These are phyloP conservation scores for Fraxinus platypoda DNA, from an alignment of 305 asterid genomes.

Conservation along the genomic window DNA sequence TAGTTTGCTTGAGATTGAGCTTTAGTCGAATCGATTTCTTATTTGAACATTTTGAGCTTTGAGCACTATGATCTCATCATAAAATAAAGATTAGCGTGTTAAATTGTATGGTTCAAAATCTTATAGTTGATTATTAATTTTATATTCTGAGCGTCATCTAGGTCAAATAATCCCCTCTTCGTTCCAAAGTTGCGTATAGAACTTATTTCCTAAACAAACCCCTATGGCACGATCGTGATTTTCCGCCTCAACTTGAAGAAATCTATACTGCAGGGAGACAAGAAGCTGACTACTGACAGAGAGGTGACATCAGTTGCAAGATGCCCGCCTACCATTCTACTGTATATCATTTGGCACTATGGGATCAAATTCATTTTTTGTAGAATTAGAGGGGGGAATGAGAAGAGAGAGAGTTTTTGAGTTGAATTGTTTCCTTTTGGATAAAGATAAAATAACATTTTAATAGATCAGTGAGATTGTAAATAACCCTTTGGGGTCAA, in stretches of 20 bases:
- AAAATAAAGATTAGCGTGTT: background rate
- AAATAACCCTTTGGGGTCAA: too few relatives aligned
- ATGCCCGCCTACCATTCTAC: slow-evolving; percentile 12
- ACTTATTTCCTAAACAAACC: background rate
- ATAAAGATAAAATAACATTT: background rate
- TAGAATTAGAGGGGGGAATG: background rate
- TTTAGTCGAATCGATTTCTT: too few relatives aligned
- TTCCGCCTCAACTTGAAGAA: background rate
- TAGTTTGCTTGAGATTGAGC: background rate
- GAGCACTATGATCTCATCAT: background rate
- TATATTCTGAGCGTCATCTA: too few relatives aligned
- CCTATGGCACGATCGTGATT: background rate
- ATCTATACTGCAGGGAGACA: background rate
- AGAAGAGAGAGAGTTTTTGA: background rate
- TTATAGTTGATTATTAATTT: too few relatives aligned
- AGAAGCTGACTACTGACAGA: slow-evolving; percentile 28
- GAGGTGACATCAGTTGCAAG: slow-evolving; percentile 19
- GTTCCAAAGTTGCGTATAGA: too few relatives aligned
- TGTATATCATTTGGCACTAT: background rate
- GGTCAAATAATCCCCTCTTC: too few relatives aligned
- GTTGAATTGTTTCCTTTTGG: background rate
- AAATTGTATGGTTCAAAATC: too few relatives aligned
- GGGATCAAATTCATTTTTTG: background rate
- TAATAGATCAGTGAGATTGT: background rate
- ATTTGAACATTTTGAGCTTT: too few relatives aligned